phyloP scores from a whole-genome alignment of 1,284 basidiomycete species.

The Ustilago shanxiensis region DNA sequence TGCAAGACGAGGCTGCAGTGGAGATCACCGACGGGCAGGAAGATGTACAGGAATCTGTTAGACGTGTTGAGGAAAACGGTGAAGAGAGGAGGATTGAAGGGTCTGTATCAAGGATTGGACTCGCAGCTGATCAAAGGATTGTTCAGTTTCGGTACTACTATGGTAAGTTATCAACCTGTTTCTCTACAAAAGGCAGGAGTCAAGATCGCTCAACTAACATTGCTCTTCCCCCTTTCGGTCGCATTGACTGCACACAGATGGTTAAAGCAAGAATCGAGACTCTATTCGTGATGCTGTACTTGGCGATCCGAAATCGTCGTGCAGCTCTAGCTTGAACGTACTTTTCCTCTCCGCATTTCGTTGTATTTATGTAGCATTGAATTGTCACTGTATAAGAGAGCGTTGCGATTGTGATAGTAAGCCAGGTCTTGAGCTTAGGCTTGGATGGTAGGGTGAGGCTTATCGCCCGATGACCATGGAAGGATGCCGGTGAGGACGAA shows the following conservation, averaged over 20 bases:
- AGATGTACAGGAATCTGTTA: constrained; percentile 57
- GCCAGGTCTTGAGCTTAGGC: too few relatives aligned
- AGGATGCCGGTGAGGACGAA: neutral
- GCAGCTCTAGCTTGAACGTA: constrained; percentile 15
- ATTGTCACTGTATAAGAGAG: neutral
- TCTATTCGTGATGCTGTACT: constrained; percentile 51
- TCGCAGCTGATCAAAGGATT: constrained; percentile 62
- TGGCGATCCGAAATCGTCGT: constrained; percentile 28
- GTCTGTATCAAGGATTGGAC: constrained; percentile 62
- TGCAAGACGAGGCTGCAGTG: constrained; percentile 71
- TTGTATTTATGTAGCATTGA: constrained; percentile 1
- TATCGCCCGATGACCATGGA: neutral
- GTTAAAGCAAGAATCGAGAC: constrained; percentile 62
- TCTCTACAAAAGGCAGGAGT: neutral
- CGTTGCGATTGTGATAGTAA: too few relatives aligned
- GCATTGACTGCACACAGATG: constrained; percentile 26
- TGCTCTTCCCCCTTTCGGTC: neutral
- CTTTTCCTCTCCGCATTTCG: neutral
- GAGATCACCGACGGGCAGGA: constrained; percentile 66
- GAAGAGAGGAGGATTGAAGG: constrained; percentile 47
- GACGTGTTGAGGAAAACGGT: constrained; percentile 62
- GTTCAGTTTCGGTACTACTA: constrained; percentile 59
- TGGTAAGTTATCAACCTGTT: constrained; percentile 39
- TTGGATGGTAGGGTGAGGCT: neutral
- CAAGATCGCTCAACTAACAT: constrained; percentile 4